Base-by-base conservation (phyloP, 2,329 filamentous ascomycete species). In the Ustulina deusta region DNA sequence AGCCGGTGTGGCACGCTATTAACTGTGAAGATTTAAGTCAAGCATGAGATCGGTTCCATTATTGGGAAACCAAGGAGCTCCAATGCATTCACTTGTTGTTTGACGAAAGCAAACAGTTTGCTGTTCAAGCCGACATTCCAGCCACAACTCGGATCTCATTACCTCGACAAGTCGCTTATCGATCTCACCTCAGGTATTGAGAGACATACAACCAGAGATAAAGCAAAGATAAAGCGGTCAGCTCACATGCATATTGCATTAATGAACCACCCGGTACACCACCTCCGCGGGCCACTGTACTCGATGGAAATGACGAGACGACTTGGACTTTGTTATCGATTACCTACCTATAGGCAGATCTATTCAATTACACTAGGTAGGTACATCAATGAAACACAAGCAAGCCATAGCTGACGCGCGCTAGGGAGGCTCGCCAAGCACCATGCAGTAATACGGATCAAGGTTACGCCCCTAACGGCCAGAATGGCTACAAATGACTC, bases 151-250 rank as follows among this genome's bases (percentile, higher is more conserved):
- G 34, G 52, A 15, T 55, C 22, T 42, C 15, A n/a, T 34, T 6
- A 6, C 11, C 48, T 22, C 17, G 9, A 40, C 42, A 29, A 38
- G 25, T 34, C 29, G 59, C 56, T 59, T 42, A 46, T 44, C 49
- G 6, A 48, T 5, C 32, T 15, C 32, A 42, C 59, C 32, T 40
- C 20, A 32, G 10, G 25, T 57, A 13, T 62, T 42, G 10, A 59
- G 32, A 34, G 7, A 25, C 44, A 49, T 59, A 55, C 55, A 64
- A 58, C 40, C 52, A 57, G 15, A 17, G 9, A 22, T 29, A 15
- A n/a, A 52, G n/a, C n/a, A n/a, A n/a, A n/a, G n/a, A n/a, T n/a
- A n/a, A 58, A 61, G 61, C 56, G 61, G 56, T 61, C 56, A 52
- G 49, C 27, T 29, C 11, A 58, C 7, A 25, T 20, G 34, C 20